A percentile compares a stretch with the other conserved stretches of the same genome.
These are phyloP conservation scores for Fusarium pseudoanthophilum DNA, from an alignment of 2,329 filamentous ascomycete species.

Conservation along the genomic window DNA sequence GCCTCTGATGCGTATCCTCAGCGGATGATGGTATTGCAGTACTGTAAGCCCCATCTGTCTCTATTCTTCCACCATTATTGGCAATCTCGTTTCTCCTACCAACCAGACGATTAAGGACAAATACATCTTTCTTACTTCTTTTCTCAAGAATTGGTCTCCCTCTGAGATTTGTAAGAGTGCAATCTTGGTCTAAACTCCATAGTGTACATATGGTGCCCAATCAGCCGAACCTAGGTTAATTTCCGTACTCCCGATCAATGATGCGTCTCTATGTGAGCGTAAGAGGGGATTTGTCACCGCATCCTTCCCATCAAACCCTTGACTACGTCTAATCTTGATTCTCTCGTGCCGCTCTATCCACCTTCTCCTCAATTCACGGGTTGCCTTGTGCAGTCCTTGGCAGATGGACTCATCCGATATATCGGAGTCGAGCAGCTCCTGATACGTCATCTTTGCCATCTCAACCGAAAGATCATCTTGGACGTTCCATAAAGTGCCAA, in stretches of 20 bases:
- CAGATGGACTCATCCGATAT: neutral
- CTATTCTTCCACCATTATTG: too few species aligned
- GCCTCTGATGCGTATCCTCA: too few species aligned
- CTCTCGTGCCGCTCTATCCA: neutral
- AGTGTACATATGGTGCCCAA: slow-evolving; percentile 1
- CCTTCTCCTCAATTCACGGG: neutral
- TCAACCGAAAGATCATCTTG: neutral
- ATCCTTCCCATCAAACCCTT: too few species aligned
- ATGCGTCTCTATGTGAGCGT: neutral
- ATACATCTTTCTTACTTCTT: too few species aligned
- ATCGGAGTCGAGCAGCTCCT: rapidly evolving
- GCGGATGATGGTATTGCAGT: too few species aligned
- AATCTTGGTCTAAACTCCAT: neutral
- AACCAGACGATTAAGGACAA: too few species aligned
- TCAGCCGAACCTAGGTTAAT: neutral
- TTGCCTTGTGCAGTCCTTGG: neutral
- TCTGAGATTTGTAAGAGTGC: rapidly evolving
- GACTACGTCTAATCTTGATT: too few species aligned
- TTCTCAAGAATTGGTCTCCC: too few species aligned
- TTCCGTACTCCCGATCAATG: rapidly evolving
- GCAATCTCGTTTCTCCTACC: too few species aligned
- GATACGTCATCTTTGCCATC: neutral
- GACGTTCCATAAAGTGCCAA: neutral
- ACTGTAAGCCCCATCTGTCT: too few species aligned
- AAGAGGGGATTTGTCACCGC: too few species aligned